Conservation (phyloP, 495 filamentous ascomycete genomes). For the Echria macrotheca region DNA sequence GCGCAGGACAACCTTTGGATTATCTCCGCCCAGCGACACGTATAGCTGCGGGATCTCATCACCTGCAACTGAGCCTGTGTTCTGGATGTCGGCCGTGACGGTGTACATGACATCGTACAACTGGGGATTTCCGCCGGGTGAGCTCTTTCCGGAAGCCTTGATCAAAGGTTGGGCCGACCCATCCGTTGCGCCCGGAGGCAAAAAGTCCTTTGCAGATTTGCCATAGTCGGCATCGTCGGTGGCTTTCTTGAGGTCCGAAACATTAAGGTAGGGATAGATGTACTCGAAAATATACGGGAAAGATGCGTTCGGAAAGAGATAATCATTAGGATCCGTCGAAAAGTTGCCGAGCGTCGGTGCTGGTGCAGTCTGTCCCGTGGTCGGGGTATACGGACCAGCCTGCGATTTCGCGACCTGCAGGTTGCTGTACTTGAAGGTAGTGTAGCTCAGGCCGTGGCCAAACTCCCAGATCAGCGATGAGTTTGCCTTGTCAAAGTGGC, state of each 20-base stretch:
- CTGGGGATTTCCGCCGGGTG: conserved; percentile 72
- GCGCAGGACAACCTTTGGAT: conserved; percentile 68
- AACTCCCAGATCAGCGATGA: conserved; percentile 84
- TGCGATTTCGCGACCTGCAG: conserved; percentile 54
- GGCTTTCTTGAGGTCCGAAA: conserved; percentile 53
- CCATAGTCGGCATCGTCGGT: conserved; percentile 68
- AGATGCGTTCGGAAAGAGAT: conserved; percentile 62
- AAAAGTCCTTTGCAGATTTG: conserved; percentile 51
- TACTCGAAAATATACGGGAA: conserved; percentile 46
- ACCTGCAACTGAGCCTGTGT: conserved; percentile 68
- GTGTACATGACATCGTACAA: conserved; percentile 79
- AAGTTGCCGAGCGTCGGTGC: conserved; percentile 67
- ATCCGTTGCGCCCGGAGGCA: conserved; percentile 63
- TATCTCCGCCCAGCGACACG: conserved; percentile 71
- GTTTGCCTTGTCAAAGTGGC: conserved; percentile 71
- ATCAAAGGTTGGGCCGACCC: conserved; percentile 61
- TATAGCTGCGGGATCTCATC: conserved; percentile 89
- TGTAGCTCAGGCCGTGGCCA: conserved; percentile 86
- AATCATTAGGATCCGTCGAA: conserved; percentile 58
- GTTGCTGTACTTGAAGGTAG: conserved; percentile 75
- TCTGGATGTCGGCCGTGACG: conserved; percentile 71
- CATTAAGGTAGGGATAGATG: conserved; percentile 92
- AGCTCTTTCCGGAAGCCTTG: conserved; percentile 46
- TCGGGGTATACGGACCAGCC: conserved; percentile 53
- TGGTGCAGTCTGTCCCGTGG: conserved; percentile 57